Base-by-base conservation (phyloP, 176 grass and related monocot genomes). In the Avena eriantha region DNA sequence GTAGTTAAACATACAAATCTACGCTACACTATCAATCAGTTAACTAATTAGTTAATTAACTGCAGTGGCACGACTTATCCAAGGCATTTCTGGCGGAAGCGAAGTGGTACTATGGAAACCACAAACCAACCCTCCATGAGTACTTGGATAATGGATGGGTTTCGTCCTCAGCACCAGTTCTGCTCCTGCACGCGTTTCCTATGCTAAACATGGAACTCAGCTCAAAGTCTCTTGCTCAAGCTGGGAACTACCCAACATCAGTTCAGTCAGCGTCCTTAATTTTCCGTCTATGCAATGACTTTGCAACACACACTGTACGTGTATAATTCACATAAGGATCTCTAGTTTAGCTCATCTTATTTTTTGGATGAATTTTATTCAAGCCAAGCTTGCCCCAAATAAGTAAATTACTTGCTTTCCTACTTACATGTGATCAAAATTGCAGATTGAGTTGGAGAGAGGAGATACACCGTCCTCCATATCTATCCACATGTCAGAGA, bases 391-490 rank as follows among this genome's bases (percentile, higher is more conserved):
- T 56, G 53, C 17, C 53, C 53, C 54, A 2, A 21, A 21, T 21
- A 21, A 18, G 7, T 57, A 57, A 57, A 47, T 47, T 57, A 11
- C 18, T 22, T 22, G 18, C 2, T 59, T 12, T 13, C 59, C 13
- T 26, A 63, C 2, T 17, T 59, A 59, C 57, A 8, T 63, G 21
- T 63, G 22, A 22, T 63, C 9, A 24, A n/a, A 22, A 76, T 50
- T 56, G 23, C 14, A 89, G 90, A 63, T 59, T 43, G 90, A 92
- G 43, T 10, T 85, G 26, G 73, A 90, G 77, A 90, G 81, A 88
- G 88, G 91, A 8, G 91, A 93, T 22, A 82, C 77, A 21, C 82
- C 88, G 43, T 88, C 91, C 14, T 90, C 77, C 11, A 88, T 93
- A 55, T 69, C 66, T 56, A 90, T 89, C 33, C 85, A 88, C 77